Evolutionary conservation across 176 grass and related monocot species (phyloP).

Genomic region (Oryza punctata): DNA sequence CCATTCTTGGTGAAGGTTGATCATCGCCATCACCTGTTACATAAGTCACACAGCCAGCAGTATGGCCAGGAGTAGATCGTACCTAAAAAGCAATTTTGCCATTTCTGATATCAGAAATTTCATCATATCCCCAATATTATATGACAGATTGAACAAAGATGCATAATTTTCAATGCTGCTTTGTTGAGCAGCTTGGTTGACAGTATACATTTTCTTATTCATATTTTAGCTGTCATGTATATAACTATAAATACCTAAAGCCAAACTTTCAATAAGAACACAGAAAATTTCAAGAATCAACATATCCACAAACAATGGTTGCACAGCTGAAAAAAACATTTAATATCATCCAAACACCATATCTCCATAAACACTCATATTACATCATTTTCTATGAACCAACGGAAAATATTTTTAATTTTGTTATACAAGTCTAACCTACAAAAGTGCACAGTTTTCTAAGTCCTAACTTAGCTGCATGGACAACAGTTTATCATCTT

Average conservation of each 20-base stretch:
- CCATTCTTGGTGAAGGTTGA: constrained; percentile 87
- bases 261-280: constrained; percentile 7
- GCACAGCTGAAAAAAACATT: neutral
- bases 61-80: constrained; percentile 92
- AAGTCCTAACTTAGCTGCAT: constrained; percentile 3
- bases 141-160: neutral
- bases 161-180: neutral
- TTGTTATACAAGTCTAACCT: constrained; percentile 14
- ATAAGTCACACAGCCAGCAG: constrained; percentile 88
- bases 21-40: constrained; percentile 73
- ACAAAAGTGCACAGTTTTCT: neutral
- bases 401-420: neutral
- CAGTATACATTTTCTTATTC: neutral
- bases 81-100: constrained; percentile 52
- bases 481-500: constrained; percentile 1
- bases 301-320: neutral
- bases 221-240: neutral
- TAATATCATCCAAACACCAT: neutral
- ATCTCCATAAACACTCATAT: constrained; percentile 6
- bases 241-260: neutral
- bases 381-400: neutral
- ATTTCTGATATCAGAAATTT: constrained; percentile 26
- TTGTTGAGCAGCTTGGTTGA: neutral
- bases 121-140: neutral
- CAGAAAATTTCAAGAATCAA: neutral